A percentile compares a stretch with the other conserved stretches of the same genome.
Conservation (phyloP, 1,139 yeast species). For the Scheffersomyces quercinus region DNA sequence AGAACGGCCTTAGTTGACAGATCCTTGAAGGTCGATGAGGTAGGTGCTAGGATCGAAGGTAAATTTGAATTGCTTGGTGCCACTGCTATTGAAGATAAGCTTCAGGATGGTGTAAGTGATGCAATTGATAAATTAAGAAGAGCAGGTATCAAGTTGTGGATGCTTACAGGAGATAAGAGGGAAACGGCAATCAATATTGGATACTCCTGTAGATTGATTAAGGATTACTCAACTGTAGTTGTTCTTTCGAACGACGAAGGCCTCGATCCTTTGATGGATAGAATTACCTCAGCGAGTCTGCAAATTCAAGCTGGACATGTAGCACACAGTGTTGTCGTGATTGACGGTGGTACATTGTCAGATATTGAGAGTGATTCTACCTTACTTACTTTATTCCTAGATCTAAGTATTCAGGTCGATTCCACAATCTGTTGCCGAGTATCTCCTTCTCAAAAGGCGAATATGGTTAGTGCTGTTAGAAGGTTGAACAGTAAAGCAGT, state of each 20-base stretch:
- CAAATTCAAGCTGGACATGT: slow-evolving; percentile 67
- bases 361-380: slow-evolving; percentile 72
- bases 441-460: slow-evolving; percentile 93
- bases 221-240: slow-evolving; percentile 90
- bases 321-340: slow-evolving; percentile 92
- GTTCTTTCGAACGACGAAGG: slow-evolving; percentile 64
- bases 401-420: slow-evolving; percentile 82
- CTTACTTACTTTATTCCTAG: slow-evolving; percentile 72
- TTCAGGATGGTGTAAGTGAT: slow-evolving; percentile 95
- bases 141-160: slow-evolving; percentile 96
- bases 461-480: slow-evolving; percentile 80
- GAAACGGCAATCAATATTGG: slow-evolving; percentile 98
- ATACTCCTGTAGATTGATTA: slow-evolving; percentile 86
- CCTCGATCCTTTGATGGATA: slow-evolving; percentile 48
- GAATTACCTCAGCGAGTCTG: slow-evolving; percentile 58
- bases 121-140: slow-evolving; percentile 87
- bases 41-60: slow-evolving; percentile 72
- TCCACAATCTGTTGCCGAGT: slow-evolving; percentile 96
- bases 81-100: slow-evolving; percentile 95
- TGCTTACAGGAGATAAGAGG: slow-evolving; percentile 96
- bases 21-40: slow-evolving; percentile 61
- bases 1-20: slow-evolving; percentile 75
- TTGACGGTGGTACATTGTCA: slow-evolving; percentile 84
- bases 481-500: slow-evolving; percentile 64
- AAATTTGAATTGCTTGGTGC: slow-evolving; percentile 78